Base-by-base conservation (phyloP, 306 rosid genomes). In the Leucaena leucocephala region DNA sequence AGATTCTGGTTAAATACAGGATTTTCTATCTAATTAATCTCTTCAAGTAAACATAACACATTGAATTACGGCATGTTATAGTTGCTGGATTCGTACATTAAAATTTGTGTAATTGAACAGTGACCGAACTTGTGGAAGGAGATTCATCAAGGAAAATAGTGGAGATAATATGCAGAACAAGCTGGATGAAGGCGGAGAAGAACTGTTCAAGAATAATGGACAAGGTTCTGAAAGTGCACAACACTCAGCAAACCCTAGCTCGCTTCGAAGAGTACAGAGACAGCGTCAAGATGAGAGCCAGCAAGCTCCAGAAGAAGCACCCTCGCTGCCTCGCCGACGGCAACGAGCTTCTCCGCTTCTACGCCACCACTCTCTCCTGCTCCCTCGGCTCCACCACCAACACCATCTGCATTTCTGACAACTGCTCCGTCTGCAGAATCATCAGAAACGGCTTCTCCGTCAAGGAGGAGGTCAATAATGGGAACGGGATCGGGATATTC, bases 71-170 rank as follows among this genome's bases (percentile, higher is more conserved):
- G 27, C 27, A 27, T 27, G 27, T 27, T 27, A 27, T 27, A 2
- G 39, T 36, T 36, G 39, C 50, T 2, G 0, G 46, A 43, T 43
- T 6, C 46, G 2, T 43, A 43, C 46, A 43, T 17, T 17, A 17
- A 17, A 52, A 17, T 2, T 17, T 0, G 10, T 16, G 8, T 16
- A 52, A 13, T 63, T 63, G 11, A 65, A 50, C 94, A 94, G 98
- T 94, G 65, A 92, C 97, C 58, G 98, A 94, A 57, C 97, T 94
- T 40, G 90, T 88, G 83, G 98, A 92, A 75, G 97, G 98, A 2
- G 98, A 94, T 78, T 94, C 98, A 35, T 94, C 98, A 19, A 88
- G 98, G 81, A 94, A 92, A 84, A 92, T 94, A 69, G 98, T 94
- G 33, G 98, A 94, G 81, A 94, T 94, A 64, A 94, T 94, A 77